Evolutionary conservation across 768 basidiomycete species (phyloP), one percentile per base, ranked within the genome.

Genomic region (Agrocybe praecox): DNA sequence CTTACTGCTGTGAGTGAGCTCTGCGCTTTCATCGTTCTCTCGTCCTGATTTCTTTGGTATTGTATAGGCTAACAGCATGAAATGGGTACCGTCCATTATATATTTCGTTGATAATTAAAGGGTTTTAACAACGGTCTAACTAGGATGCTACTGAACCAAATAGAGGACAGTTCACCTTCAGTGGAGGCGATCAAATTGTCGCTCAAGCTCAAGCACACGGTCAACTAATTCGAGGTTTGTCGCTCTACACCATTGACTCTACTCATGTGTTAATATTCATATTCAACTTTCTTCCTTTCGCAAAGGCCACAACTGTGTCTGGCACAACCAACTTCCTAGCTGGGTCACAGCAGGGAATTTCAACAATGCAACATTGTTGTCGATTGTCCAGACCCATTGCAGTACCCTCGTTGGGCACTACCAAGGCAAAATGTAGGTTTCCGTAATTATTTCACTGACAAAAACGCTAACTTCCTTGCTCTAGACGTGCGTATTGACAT

Each of bases 71-170:
- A 82, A 82, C 63, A 76, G 74, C 55, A 82, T 83, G 82, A 83
- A 84, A 77, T 83, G 81, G 81, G 80, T 78, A 57, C 5, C 26
- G 9, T 29, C 9, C 26, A 34, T 68, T 54, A 47, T n/a, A 17
- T n/a, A 2, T 18, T 26, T 12, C 26, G 1, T 15, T 2, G 6
- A 12, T 10, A 14, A 46, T 40, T 12, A 19, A 42, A 32, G 9
- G 11, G 2, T 24, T 7, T 22, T 42, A 21, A 47, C 56, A 4
- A 42, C 9, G 15, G 15, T 17, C 14, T 15, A 18, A 5, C 3
- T 33, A 83, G 82, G 80, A 81, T 60, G 77, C 80, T 2, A 83
- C 80, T 19, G 82, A 85, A 58, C 81, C 80, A 14, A 64, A 65
- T 2, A 78, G 70, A 26, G 80, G 79, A 11, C 63, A 62, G 6